These are phyloP conservation scores for Protomyces pachydermus DNA, from an alignment of 1,139 yeast species.

Conservation along the genomic window DNA sequence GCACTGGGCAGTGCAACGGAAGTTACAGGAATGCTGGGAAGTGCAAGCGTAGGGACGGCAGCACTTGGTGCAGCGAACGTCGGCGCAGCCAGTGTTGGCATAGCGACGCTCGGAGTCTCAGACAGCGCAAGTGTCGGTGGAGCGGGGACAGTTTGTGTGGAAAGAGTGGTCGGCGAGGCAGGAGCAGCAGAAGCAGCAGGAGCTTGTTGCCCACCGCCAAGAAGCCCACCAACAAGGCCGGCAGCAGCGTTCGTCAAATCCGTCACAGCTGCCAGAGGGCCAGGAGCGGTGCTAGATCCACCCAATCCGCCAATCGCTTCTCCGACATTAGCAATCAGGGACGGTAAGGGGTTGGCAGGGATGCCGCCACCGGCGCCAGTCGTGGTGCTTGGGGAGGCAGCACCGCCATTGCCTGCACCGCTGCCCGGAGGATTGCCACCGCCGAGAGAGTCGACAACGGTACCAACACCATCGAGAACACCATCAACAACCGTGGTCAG, in stretches of 20 bases:
- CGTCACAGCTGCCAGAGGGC: not conserved
- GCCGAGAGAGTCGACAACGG: not conserved
- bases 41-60: no score
- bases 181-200: not conserved
- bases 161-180: no score
- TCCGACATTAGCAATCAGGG: not conserved
- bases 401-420: not conserved
- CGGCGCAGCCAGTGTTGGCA: no score
- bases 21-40: no score
- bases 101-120: no score
- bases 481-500: not conserved
- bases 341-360: not conserved
- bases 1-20: no score
- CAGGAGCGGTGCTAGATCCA: not conserved
- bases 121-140: no score
- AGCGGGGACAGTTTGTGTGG: no score
- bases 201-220: not conserved
- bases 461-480: not conserved
- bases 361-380: not conserved
- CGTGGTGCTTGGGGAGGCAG: no score
- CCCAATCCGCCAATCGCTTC: not conserved
- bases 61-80: no score
- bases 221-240: not conserved
- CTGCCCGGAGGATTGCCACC: not conserved
- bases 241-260: not conserved